These are phyloP conservation scores for Neonectria neomacrospora DNA, from an alignment of 2,329 filamentous ascomycete genomes.

Conservation along the genomic window DNA sequence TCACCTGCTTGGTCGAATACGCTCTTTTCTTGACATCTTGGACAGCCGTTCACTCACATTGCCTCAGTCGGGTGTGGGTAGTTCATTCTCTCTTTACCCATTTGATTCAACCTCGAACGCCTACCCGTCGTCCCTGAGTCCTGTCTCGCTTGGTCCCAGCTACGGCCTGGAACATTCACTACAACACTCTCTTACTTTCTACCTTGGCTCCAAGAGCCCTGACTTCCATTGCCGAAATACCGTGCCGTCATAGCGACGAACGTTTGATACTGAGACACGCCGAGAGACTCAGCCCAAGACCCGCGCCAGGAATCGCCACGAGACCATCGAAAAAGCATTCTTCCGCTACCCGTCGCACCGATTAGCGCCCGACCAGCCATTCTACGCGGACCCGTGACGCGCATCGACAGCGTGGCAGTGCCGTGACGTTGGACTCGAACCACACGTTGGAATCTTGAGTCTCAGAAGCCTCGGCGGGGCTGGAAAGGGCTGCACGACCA, in stretches of 20 bases:
- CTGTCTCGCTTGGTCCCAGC: slow-evolving; percentile 7
- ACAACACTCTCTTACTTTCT: not conserved
- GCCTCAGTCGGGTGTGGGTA: not conserved
- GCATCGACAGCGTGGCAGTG: slow-evolving; percentile 39
- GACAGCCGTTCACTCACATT: slow-evolving; percentile 3
- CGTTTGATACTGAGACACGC: slow-evolving; percentile 42
- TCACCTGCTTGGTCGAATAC: slow-evolving; percentile 33
- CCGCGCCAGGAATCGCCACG: slow-evolving; percentile 29
- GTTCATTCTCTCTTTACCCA: slow-evolving; percentile 15
- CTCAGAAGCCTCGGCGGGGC: slow-evolving; percentile 43
- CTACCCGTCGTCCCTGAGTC: not conserved
- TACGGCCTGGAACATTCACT: not conserved
- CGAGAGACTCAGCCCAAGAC: slow-evolving; percentile 22
- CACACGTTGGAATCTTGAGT: slow-evolving; percentile 43
- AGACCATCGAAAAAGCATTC: slow-evolving; percentile 40
- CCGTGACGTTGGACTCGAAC: slow-evolving; percentile 29
- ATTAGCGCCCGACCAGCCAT: slow-evolving; percentile 26
- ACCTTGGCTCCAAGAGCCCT: slow-evolving; percentile 23
- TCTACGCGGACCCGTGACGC: slow-evolving; percentile 34
- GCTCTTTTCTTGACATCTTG: slow-evolving; percentile 19
- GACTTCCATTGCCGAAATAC: slow-evolving; percentile 15
- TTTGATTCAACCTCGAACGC: slow-evolving; percentile 9
- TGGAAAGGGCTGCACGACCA: slow-evolving; percentile 31
- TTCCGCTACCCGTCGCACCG: slow-evolving; percentile 24
- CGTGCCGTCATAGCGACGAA: slow-evolving; percentile 26